Evolutionary conservation across 306 rosid species (phyloP).

Genomic region (Inga oerstediana): DNA sequence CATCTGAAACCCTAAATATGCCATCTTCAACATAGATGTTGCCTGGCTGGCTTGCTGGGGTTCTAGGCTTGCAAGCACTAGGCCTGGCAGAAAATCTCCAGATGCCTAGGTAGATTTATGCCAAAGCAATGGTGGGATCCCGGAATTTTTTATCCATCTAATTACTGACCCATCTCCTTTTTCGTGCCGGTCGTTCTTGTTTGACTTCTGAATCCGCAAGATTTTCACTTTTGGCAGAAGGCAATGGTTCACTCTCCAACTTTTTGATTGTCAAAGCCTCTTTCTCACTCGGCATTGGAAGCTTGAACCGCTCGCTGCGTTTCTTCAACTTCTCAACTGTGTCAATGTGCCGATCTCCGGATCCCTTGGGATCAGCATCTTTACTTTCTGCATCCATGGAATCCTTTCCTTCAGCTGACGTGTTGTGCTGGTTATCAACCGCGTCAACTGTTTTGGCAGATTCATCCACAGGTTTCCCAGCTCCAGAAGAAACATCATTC

Average conservation of each 20-base stretch:
- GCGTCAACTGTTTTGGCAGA: slow-evolving; percentile 50
- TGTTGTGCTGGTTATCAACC: slow-evolving; percentile 47
- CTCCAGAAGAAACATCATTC: slow-evolving; percentile 55
- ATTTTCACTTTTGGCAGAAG: slow-evolving; percentile 63
- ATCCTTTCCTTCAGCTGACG: slow-evolving; percentile 63
- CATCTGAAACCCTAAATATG: slow-evolving; percentile 47
- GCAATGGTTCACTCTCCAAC: slow-evolving; percentile 75
- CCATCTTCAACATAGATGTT: slow-evolving; percentile 34
- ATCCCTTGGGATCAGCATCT: slow-evolving; percentile 58
- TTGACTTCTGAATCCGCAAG: slow-evolving; percentile 73
- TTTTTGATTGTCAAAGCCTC: slow-evolving; percentile 64
- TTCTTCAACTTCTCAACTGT: slow-evolving; percentile 98
- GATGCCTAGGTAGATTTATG: slow-evolving; percentile 23
- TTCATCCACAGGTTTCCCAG: slow-evolving; percentile 62
- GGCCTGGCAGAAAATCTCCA: slow-evolving; percentile 38
- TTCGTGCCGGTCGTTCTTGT: slow-evolving; percentile 94
- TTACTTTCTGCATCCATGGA: slow-evolving; percentile 60
- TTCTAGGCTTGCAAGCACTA: slow-evolving; percentile 32
- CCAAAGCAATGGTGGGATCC: slow-evolving; percentile 27
- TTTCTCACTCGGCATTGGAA: slow-evolving; percentile 94
- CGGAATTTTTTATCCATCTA: slow-evolving; percentile 32
- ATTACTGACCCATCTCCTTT: slow-evolving; percentile 90
- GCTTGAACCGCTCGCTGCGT: slow-evolving; percentile 98
- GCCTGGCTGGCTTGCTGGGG: slow-evolving; percentile 36
- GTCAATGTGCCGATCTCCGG: slow-evolving; percentile 78